Percentiles rank a stretch among this genome's conserved stretches.
These are phyloP conservation scores for Mortierella sp. DNA, from an alignment of 371 early-diverging fungal species.

Conservation along the genomic window DNA sequence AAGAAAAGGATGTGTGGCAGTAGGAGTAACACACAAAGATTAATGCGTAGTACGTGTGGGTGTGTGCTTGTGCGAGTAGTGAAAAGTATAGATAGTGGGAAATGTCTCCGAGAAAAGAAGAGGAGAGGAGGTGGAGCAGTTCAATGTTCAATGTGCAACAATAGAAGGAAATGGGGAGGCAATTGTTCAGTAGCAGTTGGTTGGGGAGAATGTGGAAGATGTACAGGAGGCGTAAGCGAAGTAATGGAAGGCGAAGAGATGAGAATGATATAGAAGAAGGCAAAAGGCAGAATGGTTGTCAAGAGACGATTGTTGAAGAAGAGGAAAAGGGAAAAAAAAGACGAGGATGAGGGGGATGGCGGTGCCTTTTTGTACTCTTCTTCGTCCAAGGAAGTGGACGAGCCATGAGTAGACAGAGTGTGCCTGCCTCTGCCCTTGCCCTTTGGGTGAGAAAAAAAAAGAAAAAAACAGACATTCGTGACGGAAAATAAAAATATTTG, in stretches of 20 bases:
- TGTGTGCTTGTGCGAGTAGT: not conserved
- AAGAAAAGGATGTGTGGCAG: not conserved
- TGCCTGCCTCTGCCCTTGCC: not conserved
- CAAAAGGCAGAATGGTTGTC: not conserved
- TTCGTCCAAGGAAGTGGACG: not conserved
- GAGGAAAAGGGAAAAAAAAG: not conserved
- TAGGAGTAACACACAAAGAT: not conserved
- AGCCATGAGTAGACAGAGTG: not conserved
- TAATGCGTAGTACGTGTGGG: not conserved
- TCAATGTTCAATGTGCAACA: not conserved
- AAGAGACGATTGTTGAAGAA: not conserved
- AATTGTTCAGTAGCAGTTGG: not conserved
- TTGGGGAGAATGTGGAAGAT: not conserved
- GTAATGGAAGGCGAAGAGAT: not conserved
- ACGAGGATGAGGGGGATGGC: not conserved
- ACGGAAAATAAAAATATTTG: not conserved
- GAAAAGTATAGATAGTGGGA: not conserved
- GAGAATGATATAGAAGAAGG: not conserved
- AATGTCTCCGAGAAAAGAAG: not conserved
- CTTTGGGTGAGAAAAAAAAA: not conserved
- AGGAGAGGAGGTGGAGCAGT: not conserved
- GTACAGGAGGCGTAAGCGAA: not conserved
- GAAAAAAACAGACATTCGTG: not conserved
- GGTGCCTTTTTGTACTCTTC: conserved; percentile 24
- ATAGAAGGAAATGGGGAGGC: not conserved